Base-by-base conservation (phyloP, 108 stramenopile genomes). In the Cyclotella cryptica region DNA sequence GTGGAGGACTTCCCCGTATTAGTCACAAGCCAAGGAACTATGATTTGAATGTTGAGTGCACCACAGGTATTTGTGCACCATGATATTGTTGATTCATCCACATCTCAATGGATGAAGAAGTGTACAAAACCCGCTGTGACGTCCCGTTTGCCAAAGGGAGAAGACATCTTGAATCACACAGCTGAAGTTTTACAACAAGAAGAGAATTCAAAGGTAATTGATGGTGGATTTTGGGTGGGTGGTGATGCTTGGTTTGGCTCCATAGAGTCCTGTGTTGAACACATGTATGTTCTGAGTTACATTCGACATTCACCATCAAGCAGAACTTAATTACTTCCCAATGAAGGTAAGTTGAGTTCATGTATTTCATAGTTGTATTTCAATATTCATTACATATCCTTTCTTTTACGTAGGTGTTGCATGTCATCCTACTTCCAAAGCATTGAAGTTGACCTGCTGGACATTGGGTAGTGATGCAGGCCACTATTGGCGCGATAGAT, bases 211-310 rank as follows among this genome's bases (percentile, higher is more conserved):
- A 40, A 24, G 9, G 40, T 72, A n/a, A 19, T 17, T 4, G 7
- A 41, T 19, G 71, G 71, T 43, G 71, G 59, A 10, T n/a, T n/a
- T n/a, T 72, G 71, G 59, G 59, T 62, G 18, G 71, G 71, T 45
- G 75, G 66, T 19, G 75, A 76, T 59, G 66, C 75, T 22, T 76
- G 75, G 75, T 76, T 76, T 76, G 75, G 66, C 6, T 76, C 75
- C 9, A 39, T 72, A 15, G 5, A 7, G 6, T 61, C 35, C 21
- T 17, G 13, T 29, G 75, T 76, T 57, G 66, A 67, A 28, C 30
- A 58, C 21, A 76, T 58, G 47, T 14, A 42, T 42, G 19, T 19
- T 29, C 17, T 69, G 11, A 69, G 24, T n/a, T 76, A 28, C 19
- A 69, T 18, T 68, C 67, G 9, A 68, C 49, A 4, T 72, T 59